phyloP scores from a whole-genome alignment of 2,329 filamentous ascomycete species.

The Aspergillus pseudoglaucus region DNA sequence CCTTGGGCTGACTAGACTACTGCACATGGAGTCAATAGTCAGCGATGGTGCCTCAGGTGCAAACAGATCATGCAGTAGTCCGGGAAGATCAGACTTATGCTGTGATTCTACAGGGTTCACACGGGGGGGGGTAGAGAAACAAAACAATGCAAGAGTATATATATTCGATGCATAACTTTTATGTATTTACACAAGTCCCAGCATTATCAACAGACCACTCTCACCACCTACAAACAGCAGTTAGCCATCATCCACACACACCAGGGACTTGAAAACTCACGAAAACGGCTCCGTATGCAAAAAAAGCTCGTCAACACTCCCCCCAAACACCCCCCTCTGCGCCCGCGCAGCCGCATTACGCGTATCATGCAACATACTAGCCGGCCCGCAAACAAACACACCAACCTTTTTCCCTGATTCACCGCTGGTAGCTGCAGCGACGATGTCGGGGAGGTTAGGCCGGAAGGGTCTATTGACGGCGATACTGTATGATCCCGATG shows the following conservation, averaged over 20 bases:
- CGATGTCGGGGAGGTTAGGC: constrained; percentile 27
- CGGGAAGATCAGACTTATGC: too few relatives aligned
- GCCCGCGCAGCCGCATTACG: constrained; percentile 42
- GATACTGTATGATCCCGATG: neutral
- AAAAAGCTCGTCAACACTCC: constrained; percentile 32
- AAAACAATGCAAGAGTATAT: too few relatives aligned
- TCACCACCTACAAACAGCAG: neutral
- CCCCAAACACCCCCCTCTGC: constrained; percentile 33
- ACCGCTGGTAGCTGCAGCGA: constrained; percentile 10
- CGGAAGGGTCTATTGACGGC: constrained; percentile 9
- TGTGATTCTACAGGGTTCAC: too few relatives aligned
- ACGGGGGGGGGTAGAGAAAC: too few relatives aligned
- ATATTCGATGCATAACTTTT: too few relatives aligned
- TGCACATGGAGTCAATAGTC: too few relatives aligned
- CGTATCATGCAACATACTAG: constrained; percentile 44
- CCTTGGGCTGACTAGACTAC: too few relatives aligned
- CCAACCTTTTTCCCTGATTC: constrained; percentile 6
- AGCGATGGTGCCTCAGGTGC: too few relatives aligned
- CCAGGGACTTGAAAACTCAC: constrained; percentile 27
- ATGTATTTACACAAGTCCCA: neutral
- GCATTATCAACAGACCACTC: neutral
- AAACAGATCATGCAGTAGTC: too few relatives aligned
- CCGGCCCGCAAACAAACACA: constrained; percentile 41
- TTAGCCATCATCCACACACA: neutral
- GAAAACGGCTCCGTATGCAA: constrained; percentile 45